Conservation (phyloP, 345 rosid genomes). For the Moricandia moricandioides region DNA sequence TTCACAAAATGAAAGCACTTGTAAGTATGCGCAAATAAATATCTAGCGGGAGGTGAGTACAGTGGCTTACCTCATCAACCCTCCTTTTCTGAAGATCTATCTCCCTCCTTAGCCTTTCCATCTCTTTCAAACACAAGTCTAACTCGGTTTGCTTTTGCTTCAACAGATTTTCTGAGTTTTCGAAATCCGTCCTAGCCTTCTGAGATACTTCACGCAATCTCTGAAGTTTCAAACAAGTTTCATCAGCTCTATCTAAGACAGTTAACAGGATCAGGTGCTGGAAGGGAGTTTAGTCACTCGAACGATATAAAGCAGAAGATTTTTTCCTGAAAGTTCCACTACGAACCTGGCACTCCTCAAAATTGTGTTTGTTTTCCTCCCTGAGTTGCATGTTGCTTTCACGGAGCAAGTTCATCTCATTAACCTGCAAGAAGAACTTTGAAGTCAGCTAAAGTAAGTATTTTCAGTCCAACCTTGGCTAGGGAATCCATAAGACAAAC, state of each 20-base stretch:
- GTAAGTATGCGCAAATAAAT: slow-evolving; percentile 23
- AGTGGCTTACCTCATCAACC: slow-evolving; percentile 61
- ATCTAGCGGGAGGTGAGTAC: slow-evolving; percentile 7
- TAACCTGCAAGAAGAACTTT: slow-evolving; percentile 49
- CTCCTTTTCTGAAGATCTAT: slow-evolving; percentile 64
- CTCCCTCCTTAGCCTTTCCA: slow-evolving; percentile 60
- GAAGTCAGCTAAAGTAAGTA: slow-evolving; percentile 17
- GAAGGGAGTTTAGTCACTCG: background rate
- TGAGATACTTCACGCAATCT: slow-evolving; percentile 74
- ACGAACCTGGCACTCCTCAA: slow-evolving; percentile 89
- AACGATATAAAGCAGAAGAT: slow-evolving; percentile 9
- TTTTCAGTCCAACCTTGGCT: background rate
- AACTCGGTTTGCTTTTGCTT: slow-evolving; percentile 66
- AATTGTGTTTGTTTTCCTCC: slow-evolving; percentile 96
- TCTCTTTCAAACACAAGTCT: slow-evolving; percentile 65
- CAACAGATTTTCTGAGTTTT: slow-evolving; percentile 46
- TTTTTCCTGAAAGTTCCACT: background rate
- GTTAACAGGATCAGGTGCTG: slow-evolving; percentile 9
- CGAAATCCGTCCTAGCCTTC: slow-evolving; percentile 54
- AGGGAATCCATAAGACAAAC: slow-evolving; percentile 2
- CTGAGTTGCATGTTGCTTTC: slow-evolving; percentile 95
- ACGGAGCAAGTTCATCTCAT: slow-evolving; percentile 86
- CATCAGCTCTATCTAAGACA: slow-evolving; percentile 18
- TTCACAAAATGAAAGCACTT: slow-evolving; percentile 32
- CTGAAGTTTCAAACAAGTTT: slow-evolving; percentile 40